A percentile compares a stretch with the other conserved stretches of the same genome.
Conservation (phyloP, 495 filamentous ascomycete species). For the Aspergillus ostianus region DNA sequence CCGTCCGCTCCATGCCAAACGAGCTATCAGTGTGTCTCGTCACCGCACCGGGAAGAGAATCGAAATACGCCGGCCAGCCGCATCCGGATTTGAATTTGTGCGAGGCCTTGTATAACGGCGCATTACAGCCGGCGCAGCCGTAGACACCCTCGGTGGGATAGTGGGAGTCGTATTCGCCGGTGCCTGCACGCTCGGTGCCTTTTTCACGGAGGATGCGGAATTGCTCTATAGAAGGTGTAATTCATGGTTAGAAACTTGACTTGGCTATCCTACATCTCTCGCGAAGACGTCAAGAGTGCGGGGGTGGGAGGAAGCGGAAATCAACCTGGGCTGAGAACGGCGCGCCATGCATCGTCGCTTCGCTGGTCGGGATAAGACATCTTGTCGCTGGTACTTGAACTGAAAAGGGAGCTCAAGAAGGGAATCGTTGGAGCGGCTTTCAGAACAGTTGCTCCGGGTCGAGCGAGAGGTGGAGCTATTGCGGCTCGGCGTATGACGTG, state of each 20-base stretch:
- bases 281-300: background rate
- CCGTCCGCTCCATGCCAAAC: conserved; percentile 81
- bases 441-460: conserved; percentile 34
- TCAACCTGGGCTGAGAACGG: conserved; percentile 72
- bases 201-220: conserved; percentile 89
- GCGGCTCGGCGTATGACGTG: conserved; percentile 25
- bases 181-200: conserved; percentile 78
- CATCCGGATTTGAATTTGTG: conserved; percentile 97
- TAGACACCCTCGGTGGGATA: conserved; percentile 71
- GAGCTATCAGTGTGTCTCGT: conserved; percentile 70
- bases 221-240: conserved; percentile 60
- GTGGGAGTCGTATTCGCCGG: conserved; percentile 86
- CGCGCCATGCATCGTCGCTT: conserved; percentile 80
- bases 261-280: background rate
- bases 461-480: conserved; percentile 14
- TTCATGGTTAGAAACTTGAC: conserved; percentile 15
- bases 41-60: conserved; percentile 87
- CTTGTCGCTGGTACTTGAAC: conserved; percentile 52
- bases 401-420: conserved; percentile 78
- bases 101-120: conserved; percentile 83
- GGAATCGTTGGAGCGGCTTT: conserved; percentile 70
- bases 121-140: conserved; percentile 78
- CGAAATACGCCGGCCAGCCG: conserved; percentile 97
- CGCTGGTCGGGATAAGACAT: conserved; percentile 83
- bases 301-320: conserved; percentile 5